phyloP scores from a whole-genome alignment of 108 stramenopile species.

The Parmales sp. region DNA sequence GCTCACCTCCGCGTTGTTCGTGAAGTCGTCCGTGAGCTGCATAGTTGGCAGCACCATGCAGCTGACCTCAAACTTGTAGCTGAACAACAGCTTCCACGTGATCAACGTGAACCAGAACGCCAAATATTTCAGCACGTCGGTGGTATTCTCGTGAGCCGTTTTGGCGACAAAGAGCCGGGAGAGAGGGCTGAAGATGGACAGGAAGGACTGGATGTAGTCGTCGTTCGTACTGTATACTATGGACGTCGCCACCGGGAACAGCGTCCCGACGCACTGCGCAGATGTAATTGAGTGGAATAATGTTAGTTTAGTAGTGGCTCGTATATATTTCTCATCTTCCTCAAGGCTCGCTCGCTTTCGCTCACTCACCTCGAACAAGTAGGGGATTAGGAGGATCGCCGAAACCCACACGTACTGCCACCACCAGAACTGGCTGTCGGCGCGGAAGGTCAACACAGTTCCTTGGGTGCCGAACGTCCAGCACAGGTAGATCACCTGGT shows the following conservation, averaged over 20 bases:
- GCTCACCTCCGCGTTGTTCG: conserved; percentile 83
- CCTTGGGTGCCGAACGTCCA: conserved; percentile 78
- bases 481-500: conserved; percentile 83
- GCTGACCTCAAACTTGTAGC: conserved; percentile 83
- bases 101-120: conserved; percentile 83
- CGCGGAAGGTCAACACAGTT: conserved; percentile 64
- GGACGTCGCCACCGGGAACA: conserved; percentile 59
- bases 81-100: conserved; percentile 86
- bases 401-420: conserved; percentile 95
- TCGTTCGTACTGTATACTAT: conserved; percentile 65
- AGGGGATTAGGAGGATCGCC: conserved; percentile 72
- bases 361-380: conserved; percentile 57
- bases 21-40: conserved; percentile 86
- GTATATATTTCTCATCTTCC: too few relatives aligned
- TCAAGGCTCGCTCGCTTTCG: conserved; percentile 32
- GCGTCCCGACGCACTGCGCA: neutral
- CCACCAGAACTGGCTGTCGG: conserved; percentile 84
- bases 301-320: too few relatives aligned
- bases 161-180: conserved; percentile 86
- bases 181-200: conserved; percentile 78
- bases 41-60: conserved; percentile 87
- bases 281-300: neutral
- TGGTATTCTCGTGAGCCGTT: conserved; percentile 75
- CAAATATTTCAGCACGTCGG: conserved; percentile 59
- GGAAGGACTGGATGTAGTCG: conserved; percentile 73